Percentiles rank a stretch among this genome's conserved stretches.
Conservation (phyloP, 495 filamentous ascomycete genomes). For the Physcia stellaris region DNA sequence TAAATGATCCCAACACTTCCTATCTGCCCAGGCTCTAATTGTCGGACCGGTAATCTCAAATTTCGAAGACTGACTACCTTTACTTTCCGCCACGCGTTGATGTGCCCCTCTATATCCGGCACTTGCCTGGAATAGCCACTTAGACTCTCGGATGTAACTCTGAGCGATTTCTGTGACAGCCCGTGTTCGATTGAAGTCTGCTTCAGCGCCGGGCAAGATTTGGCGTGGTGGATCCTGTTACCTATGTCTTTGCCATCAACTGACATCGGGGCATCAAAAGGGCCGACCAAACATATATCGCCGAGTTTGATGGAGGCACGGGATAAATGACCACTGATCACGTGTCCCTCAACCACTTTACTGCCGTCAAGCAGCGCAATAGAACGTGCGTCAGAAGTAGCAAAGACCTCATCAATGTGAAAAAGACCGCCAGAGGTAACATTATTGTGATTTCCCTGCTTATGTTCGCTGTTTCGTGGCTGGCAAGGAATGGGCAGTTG, state of each 20-base stretch:
- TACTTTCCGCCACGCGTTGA: slow-evolving; percentile 50
- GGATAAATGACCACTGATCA: slow-evolving; percentile 71
- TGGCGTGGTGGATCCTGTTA: slow-evolving; percentile 6
- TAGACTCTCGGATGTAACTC: too few species aligned
- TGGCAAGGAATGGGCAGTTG: slow-evolving; percentile 66
- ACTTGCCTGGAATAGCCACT: too few species aligned
- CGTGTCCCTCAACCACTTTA: slow-evolving; percentile 34
- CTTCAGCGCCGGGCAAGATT: slow-evolving; percentile 12
- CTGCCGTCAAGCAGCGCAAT: slow-evolving; percentile 28
- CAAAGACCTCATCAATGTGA: slow-evolving; percentile 76
- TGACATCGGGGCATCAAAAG: slow-evolving; percentile 39
- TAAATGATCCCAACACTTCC: slow-evolving; percentile 77
- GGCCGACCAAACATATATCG: slow-evolving; percentile 67
- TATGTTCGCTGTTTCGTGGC: too few species aligned
- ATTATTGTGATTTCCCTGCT: too few species aligned
- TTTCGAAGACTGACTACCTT: slow-evolving; percentile 76
- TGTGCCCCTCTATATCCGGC: too few species aligned
- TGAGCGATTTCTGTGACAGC: too few species aligned
- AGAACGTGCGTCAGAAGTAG: slow-evolving; percentile 33
- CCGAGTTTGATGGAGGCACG: slow-evolving; percentile 68
- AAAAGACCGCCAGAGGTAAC: slow-evolving; percentile 54
- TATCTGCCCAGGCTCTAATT: slow-evolving; percentile 66
- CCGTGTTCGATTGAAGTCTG: too few species aligned
- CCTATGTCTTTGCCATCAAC: slow-evolving; percentile 8
- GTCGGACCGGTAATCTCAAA: slow-evolving; percentile 69